Evolutionary conservation across 2,329 filamentous ascomycete genomes (phyloP).

Genomic region (Amylocarpus encephaloides): DNA sequence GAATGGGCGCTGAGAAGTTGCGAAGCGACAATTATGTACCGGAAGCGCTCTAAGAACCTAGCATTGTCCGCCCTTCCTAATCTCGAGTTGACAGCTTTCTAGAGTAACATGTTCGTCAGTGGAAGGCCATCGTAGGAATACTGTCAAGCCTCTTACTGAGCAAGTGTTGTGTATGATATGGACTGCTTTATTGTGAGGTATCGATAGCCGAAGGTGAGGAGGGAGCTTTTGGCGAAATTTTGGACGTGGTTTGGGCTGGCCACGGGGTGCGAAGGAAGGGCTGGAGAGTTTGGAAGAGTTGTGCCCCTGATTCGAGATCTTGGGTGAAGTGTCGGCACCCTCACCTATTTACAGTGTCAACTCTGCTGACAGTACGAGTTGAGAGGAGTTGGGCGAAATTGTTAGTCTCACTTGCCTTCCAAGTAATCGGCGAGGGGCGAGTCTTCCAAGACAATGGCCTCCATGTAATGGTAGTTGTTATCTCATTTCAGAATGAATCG

Average conservation of each 20-base stretch:
- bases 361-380: neutral
- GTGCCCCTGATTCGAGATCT: conserved; percentile 18
- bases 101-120: conserved; percentile 12
- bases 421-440: conserved; percentile 85
- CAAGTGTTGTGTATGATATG: conserved; percentile 44
- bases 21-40: conserved; percentile 87
- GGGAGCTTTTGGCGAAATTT: conserved; percentile 47
- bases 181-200: conserved; percentile 36
- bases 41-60: conserved; percentile 85
- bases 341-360: conserved; percentile 33
- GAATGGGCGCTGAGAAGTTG: conserved; percentile 73
- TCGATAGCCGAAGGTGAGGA: conserved; percentile 39
- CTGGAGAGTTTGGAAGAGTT: conserved; percentile 24
- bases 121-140: conserved; percentile 5
- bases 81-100: conserved; percentile 65
- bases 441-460: conserved; percentile 79
- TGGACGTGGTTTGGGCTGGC: conserved; percentile 47
- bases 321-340: conserved; percentile 37
- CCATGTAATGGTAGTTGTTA: conserved; percentile 50
- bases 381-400: conserved; percentile 4
- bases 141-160: conserved; percentile 38
- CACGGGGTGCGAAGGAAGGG: conserved; percentile 48
- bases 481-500: conserved; percentile 3
- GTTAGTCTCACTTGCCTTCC: conserved; percentile 53
- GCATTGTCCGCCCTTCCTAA: conserved; percentile 74